Conservation (phyloP, 2,329 filamentous ascomycete genomes). For the Paecilomyces variotii region DNA sequence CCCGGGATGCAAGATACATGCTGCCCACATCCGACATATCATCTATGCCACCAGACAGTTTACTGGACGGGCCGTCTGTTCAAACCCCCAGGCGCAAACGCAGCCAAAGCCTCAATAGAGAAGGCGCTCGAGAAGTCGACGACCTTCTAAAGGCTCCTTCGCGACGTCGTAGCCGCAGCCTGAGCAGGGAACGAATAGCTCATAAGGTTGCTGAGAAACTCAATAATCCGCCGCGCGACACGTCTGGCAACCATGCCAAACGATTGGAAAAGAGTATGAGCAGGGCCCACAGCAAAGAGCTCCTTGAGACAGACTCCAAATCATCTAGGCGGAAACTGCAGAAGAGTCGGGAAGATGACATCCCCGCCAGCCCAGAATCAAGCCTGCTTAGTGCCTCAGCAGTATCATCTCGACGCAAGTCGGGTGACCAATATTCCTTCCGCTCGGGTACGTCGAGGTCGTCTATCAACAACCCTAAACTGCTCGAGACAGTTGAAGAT, state of each 20-base stretch:
- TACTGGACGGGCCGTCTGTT: slow-evolving; percentile 46
- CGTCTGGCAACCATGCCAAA: slow-evolving; percentile 35
- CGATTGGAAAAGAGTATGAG: slow-evolving; percentile 38
- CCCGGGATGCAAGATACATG: slow-evolving; percentile 56
- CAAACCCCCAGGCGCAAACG: slow-evolving; percentile 39
- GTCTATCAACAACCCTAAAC: slow-evolving; percentile 84
- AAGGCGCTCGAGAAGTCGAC: slow-evolving; percentile 23
- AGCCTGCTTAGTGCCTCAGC: slow-evolving; percentile 53
- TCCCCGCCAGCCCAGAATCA: slow-evolving; percentile 50
- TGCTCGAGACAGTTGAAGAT: slow-evolving; percentile 87
- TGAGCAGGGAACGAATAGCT: slow-evolving; percentile 59
- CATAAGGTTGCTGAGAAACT: slow-evolving; percentile 64
- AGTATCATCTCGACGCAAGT: slow-evolving; percentile 45
- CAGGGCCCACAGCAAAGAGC: slow-evolving; percentile 39
- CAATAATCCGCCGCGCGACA: slow-evolving; percentile 42
- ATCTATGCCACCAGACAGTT: slow-evolving; percentile 65
- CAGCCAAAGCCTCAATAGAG: slow-evolving; percentile 44
- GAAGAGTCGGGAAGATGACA: slow-evolving; percentile 46
- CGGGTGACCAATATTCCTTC: slow-evolving; percentile 51
- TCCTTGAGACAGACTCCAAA: slow-evolving; percentile 36
- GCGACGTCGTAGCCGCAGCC: slow-evolving; percentile 52
- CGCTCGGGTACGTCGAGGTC: slow-evolving; percentile 53
- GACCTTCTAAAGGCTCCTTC: slow-evolving; percentile 52
- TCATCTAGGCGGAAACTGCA: slow-evolving; percentile 42
- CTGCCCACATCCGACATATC: slow-evolving; percentile 78